phyloP scores from a whole-genome alignment of 495 filamentous ascomycete species.

The Hamigera avellanea region DNA sequence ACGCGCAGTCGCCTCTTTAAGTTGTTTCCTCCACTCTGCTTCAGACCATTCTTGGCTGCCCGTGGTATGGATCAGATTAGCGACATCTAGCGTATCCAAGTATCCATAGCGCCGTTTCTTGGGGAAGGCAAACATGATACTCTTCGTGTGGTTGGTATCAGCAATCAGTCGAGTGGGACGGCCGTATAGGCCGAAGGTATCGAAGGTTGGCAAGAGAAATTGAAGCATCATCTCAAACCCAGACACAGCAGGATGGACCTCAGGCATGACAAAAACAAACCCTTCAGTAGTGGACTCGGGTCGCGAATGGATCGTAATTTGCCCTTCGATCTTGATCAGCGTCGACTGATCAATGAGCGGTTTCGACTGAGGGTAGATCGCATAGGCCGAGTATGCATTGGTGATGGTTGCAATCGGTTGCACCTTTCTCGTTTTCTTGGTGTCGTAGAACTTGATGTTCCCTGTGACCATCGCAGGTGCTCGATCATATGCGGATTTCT shows the following conservation, averaged over 20 bases:
- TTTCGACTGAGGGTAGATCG: slow-evolving; percentile 91
- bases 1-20: slow-evolving; percentile 83
- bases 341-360: slow-evolving; percentile 90
- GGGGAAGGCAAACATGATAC: slow-evolving; percentile 98
- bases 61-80: slow-evolving; percentile 59
- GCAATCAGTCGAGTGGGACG: slow-evolving; percentile 79
- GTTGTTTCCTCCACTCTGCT: slow-evolving; percentile 74
- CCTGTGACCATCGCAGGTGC: slow-evolving; percentile 58
- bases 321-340: slow-evolving; percentile 86
- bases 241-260: slow-evolving; percentile 76
- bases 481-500: slow-evolving; percentile 73
- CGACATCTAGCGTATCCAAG: slow-evolving; percentile 77
- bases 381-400: slow-evolving; percentile 84
- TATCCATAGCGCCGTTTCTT: slow-evolving; percentile 82
- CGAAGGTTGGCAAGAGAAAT: slow-evolving; percentile 88
- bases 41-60: slow-evolving; percentile 76
- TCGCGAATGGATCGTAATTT: slow-evolving; percentile 70
- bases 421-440: slow-evolving; percentile 86
- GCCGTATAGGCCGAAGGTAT: slow-evolving; percentile 86
- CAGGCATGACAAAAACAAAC: slow-evolving; percentile 96
- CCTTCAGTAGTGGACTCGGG: slow-evolving; percentile 69
- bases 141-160: slow-evolving; percentile 71
- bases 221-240: slow-evolving; percentile 97
- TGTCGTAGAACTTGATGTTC: slow-evolving; percentile 88
- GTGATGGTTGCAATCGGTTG: slow-evolving; percentile 82